phyloP scores from a whole-genome alignment of 163 green algal species.

The Coccomyxa subellipsoidea region DNA sequence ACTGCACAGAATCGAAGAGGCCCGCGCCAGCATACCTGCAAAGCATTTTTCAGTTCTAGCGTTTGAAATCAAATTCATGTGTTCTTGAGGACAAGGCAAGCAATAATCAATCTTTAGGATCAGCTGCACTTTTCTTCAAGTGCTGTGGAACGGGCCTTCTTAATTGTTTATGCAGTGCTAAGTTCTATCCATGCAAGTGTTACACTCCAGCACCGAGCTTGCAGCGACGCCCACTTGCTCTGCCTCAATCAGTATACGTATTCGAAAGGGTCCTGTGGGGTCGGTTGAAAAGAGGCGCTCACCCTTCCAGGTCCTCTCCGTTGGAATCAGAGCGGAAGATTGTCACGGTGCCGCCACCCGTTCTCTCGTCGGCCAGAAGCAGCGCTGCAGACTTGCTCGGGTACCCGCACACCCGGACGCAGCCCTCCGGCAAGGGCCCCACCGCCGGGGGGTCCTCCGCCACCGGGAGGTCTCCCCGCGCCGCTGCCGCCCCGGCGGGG shows the following conservation, averaged over 20 bases:
- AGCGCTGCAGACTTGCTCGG: conserved; percentile 25
- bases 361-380: neutral
- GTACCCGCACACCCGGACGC: conserved; percentile 11
- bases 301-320: conserved; percentile 42
- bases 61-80: too few species aligned
- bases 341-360: neutral
- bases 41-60: too few species aligned
- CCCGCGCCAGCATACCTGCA: conserved; percentile 38
- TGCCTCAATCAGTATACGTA: too few species aligned
- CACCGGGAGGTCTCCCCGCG: neutral
- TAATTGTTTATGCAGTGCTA: too few species aligned
- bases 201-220: too few species aligned
- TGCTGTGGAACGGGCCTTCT: too few species aligned
- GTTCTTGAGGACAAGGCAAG: too few species aligned
- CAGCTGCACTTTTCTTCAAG: too few species aligned
- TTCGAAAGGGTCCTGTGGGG: too few species aligned
- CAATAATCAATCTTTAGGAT: too few species aligned
- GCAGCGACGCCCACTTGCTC: too few species aligned
- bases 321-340: conserved; percentile 48
- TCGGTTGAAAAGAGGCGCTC: neutral
- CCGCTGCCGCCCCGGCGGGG: neutral
- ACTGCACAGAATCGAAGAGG: conserved; percentile 34
- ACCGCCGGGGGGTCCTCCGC: neutral
- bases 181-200: too few species aligned
- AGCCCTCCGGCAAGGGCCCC: neutral